A percentile compares a stretch with the other conserved stretches of the same genome.
Conservation (phyloP, 345 rosid genomes). For the Syzygium aromaticum region DNA sequence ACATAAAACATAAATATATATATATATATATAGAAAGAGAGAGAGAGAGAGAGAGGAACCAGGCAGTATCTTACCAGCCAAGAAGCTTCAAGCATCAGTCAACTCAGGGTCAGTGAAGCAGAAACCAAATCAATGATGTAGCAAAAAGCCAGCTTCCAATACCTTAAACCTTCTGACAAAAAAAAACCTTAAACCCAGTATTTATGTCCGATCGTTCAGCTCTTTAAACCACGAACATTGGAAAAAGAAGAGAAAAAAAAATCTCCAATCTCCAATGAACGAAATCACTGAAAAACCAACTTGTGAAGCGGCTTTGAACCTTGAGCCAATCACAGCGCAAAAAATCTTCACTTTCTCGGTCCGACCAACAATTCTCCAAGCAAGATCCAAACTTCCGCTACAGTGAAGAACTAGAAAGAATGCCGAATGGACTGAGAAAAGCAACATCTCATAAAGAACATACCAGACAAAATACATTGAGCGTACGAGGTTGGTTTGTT, state of each 20-base stretch:
- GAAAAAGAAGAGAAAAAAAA: background rate
- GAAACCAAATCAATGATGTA: background rate
- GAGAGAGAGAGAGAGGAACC: background rate
- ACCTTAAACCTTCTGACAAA: no score
- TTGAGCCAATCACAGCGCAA: conserved; percentile 13
- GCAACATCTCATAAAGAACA: no score
- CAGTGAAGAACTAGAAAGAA: background rate
- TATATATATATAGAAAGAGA: no score
- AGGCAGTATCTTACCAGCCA: background rate
- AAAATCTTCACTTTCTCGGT: background rate
- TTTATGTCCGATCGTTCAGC: background rate
- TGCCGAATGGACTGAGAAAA: no score
- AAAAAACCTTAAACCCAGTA: background rate
- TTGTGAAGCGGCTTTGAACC: background rate
- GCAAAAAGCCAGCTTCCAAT: background rate
- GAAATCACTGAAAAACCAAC: background rate
- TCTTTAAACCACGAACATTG: background rate
- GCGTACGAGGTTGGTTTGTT: background rate
- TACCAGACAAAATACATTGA: conserved; percentile 3
- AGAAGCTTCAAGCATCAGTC: background rate
- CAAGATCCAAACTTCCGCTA: conserved; percentile 31
- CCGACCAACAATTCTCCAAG: background rate
- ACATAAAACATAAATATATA: no score
- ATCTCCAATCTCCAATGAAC: background rate
- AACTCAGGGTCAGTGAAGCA: conserved; percentile 2